Conservation (phyloP, 345 rosid genomes). For the Raphanus raphanistrum region DNA sequence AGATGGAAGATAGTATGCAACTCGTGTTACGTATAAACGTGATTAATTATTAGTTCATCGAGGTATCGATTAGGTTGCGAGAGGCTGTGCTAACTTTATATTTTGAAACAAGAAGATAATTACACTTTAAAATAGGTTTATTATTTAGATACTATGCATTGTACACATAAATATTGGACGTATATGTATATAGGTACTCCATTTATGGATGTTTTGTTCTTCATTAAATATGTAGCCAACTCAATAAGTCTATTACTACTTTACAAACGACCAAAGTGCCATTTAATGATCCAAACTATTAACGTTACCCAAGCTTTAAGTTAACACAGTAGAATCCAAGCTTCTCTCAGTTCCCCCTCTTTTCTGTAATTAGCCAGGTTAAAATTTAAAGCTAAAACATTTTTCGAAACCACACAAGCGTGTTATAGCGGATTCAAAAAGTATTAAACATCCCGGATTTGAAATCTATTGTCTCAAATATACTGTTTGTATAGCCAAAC, state of each 20-base stretch:
- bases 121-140: neutral
- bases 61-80: neutral
- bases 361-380: neutral
- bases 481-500: too few relatives aligned
- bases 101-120: neutral
- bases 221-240: slow-evolving; percentile 20
- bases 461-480: too few relatives aligned
- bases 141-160: neutral
- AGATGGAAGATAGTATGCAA: neutral
- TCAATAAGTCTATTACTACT: slow-evolving; percentile 1
- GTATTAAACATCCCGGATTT: too few relatives aligned
- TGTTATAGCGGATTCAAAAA: too few relatives aligned
- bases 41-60: neutral
- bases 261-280: slow-evolving; percentile 16
- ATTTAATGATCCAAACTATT: slow-evolving; percentile 11
- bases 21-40: neutral
- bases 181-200: neutral
- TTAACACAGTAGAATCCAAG: neutral
- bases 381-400: neutral
- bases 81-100: neutral
- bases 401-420: too few relatives aligned
- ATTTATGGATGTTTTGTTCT: slow-evolving; percentile 12
- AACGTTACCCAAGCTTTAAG: neutral
- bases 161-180: neutral
- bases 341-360: neutral